Conservation (phyloP, 1,139 yeast species). For the Kazachstania sp. region DNA sequence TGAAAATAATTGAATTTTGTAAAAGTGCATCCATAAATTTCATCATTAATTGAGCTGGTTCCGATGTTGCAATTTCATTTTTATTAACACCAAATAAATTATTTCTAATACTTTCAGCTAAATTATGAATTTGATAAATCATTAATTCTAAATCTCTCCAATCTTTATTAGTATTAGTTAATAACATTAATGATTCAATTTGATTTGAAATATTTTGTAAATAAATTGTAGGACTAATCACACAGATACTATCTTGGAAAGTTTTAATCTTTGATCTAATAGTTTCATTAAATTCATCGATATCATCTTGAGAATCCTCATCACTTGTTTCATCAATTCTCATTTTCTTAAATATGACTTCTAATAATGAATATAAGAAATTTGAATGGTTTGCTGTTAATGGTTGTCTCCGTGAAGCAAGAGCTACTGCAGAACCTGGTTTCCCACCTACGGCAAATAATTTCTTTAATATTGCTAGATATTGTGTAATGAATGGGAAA, state of each 20-base stretch:
- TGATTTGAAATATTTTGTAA: slow-evolving; percentile 60
- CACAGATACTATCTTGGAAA: slow-evolving; percentile 80
- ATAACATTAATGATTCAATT: slow-evolving; percentile 46
- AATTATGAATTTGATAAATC: slow-evolving; percentile 65
- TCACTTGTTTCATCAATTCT: slow-evolving; percentile 70
- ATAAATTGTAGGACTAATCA: slow-evolving; percentile 64
- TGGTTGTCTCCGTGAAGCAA: slow-evolving; percentile 32
- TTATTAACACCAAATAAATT: slow-evolving; percentile 64
- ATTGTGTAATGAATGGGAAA: slow-evolving; percentile 70
- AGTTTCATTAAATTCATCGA: slow-evolving; percentile 71
- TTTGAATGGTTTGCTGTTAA: slow-evolving; percentile 35
- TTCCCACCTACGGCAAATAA: slow-evolving; percentile 32
- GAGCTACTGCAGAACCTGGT: slow-evolving; percentile 31
- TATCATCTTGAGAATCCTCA: slow-evolving; percentile 58
- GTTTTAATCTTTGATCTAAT: slow-evolving; percentile 57
- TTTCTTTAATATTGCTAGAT: slow-evolving; percentile 62
- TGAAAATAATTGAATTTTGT: slow-evolving; percentile 36
- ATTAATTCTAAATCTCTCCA: slow-evolving; percentile 90
- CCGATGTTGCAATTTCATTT: slow-evolving; percentile 49
- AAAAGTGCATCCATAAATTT: slow-evolving; percentile 44
- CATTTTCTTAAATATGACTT: slow-evolving; percentile 68
- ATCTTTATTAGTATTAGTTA: slow-evolving; percentile 28
- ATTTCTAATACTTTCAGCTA: slow-evolving; percentile 72
- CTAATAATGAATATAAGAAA: slow-evolving; percentile 54
- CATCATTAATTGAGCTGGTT: slow-evolving; percentile 52